Conservation (phyloP, 2,329 filamentous ascomycete genomes). For the Exophiala phaeomuriformis region DNA sequence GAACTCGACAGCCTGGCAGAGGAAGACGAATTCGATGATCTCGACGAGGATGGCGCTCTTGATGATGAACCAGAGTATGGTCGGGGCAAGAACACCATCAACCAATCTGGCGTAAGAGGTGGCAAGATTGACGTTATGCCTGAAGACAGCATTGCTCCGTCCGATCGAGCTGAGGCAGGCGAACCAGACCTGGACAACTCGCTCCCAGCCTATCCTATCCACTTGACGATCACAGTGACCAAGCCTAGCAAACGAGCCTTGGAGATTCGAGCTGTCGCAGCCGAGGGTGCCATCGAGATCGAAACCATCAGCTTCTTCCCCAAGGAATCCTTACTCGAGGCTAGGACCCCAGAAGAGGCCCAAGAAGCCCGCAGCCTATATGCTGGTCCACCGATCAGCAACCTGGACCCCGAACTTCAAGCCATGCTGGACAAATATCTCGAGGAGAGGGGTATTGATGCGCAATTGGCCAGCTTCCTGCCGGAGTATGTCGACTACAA, state of each 20-base stretch:
- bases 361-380: constrained; percentile 49
- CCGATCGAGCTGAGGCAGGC: constrained; percentile 50
- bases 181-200: constrained; percentile 48
- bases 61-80: constrained; percentile 53
- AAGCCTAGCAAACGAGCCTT: constrained; percentile 79
- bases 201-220: constrained; percentile 64
- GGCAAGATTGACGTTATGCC: constrained; percentile 50
- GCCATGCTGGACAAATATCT: constrained; percentile 86
- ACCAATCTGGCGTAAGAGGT: constrained; percentile 45
- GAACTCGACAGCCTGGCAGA: constrained; percentile 65
- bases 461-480: constrained; percentile 78
- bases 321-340: constrained; percentile 68
- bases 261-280: constrained; percentile 75
- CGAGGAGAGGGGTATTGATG: constrained; percentile 87
- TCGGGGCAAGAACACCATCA: constrained; percentile 50
- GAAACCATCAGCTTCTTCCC: constrained; percentile 70
- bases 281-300: constrained; percentile 78
- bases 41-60: constrained; percentile 41
- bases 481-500: constrained; percentile 96
- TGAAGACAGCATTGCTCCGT: constrained; percentile 50
- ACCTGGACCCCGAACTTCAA: constrained; percentile 93
- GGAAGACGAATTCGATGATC: constrained; percentile 51
- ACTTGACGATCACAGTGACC: constrained; percentile 79
- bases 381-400: constrained; percentile 84
- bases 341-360: constrained; percentile 65